A percentile compares a stretch with the other conserved stretches of the same genome.
Conservation (phyloP, 805 yeast genomes). For the Candida easanensis region DNA sequence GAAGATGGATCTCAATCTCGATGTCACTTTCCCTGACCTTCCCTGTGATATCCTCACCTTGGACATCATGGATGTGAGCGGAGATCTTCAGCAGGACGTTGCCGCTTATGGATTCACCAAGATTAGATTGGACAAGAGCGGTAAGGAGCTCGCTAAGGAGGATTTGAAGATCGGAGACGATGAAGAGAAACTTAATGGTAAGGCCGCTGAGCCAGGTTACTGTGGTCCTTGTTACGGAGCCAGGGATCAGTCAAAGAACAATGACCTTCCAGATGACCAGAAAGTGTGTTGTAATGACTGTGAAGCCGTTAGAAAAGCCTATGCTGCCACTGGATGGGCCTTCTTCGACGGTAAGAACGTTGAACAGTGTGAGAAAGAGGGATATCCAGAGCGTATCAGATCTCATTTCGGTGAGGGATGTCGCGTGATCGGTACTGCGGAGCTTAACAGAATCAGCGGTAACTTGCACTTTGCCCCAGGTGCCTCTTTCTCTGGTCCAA, state of each 20-base stretch:
- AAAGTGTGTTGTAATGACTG: conserved; percentile 81
- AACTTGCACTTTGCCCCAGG: conserved; percentile 97
- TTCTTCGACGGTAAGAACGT: conserved; percentile 85
- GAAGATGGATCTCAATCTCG: conserved; percentile 74
- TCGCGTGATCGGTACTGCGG: conserved; percentile 73
- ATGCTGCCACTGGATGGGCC: conserved; percentile 77
- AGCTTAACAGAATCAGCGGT: conserved; percentile 84
- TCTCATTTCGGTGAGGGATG: conserved; percentile 80
- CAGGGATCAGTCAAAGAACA: conserved; percentile 51
- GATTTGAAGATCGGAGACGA: conserved; percentile 42
- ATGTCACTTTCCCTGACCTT: conserved; percentile 75
- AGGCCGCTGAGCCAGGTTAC: conserved; percentile 40
- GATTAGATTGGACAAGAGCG: conserved; percentile 56
- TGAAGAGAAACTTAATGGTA: conserved; percentile 11
- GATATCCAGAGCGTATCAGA: conserved; percentile 65
- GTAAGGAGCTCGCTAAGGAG: conserved; percentile 42
- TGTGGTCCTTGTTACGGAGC: conserved; percentile 96
- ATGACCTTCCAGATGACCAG: conserved; percentile 35
- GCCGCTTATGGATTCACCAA: conserved; percentile 68
- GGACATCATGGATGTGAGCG: conserved; percentile 87
- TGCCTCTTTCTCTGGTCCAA: conserved; percentile 55
- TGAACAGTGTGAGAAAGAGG: conserved; percentile 88
- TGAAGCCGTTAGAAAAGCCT: conserved; percentile 76
- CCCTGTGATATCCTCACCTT: conserved; percentile 83
- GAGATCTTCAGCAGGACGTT: conserved; percentile 77